Evolutionary conservation across 176 grass and related monocot genomes (phyloP), one percentile per base, ranked within the genome.

Genomic region (Miscanthus lutarioriparius): DNA sequence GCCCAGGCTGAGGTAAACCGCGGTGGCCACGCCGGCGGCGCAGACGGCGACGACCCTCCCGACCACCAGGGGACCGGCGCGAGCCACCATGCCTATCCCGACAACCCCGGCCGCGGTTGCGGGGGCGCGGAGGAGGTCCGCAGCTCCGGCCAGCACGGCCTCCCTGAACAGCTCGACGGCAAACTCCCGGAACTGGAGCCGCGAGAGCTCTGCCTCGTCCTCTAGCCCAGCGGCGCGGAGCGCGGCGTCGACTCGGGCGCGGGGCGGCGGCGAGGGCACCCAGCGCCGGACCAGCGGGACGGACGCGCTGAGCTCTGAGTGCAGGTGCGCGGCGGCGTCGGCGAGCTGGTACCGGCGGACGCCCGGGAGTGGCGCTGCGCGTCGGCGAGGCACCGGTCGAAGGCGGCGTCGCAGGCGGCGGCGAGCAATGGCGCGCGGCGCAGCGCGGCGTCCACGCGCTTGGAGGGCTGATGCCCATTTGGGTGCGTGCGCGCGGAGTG

Each of bases 391-490:
- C 89, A 93, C 63, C 73, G 74, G 65, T 85, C 82, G 75, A 91
- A 99, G 75, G 87, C 66, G 35, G 77, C 63, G 76, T 89, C 85
- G 77, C 92, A 98, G 68, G 75, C 82, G 73, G 76, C 76, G 82
- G 75, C 70, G 85, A 97, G 94, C 37, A 68, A 80, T 77, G 92
- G 85, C 58, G 86, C 76, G 10, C 83, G 77, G 59, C 76, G 85
- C 72, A 92, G 78, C n/a, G 85, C 79, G 14, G 61, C 27, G 66
- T 89, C 88, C 69, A 92, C 95, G 37, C 88, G 86, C 82, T 97
- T 95, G 16, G 95, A 97, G 22, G 81, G 79, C 81, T 90, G 1
- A 93, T 84, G 51, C 92, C 92, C 95, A 93, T 93, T 45, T 84
- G 3, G 4, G 10, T 16, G 0, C 26, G 23, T 5, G 0, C 26